Evolutionary conservation across 495 filamentous ascomycete genomes (phyloP).

Genomic region (Tirmania nivea): DNA sequence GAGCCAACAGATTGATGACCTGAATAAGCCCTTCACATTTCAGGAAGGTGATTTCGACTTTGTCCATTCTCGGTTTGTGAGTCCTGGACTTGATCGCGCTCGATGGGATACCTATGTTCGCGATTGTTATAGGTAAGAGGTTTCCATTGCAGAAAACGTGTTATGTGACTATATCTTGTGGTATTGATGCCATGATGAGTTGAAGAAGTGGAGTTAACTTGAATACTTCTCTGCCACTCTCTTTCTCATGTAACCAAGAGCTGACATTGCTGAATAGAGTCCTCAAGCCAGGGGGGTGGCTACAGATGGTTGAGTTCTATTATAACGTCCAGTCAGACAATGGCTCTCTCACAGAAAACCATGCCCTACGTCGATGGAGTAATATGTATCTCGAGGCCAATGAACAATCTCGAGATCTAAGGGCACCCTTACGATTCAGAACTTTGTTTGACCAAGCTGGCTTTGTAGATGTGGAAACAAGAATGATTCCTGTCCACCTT

Average conservation of each 20-base stretch:
- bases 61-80: constrained; percentile 67
- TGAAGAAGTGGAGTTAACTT: neutral
- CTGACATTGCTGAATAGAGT: constrained; percentile 21
- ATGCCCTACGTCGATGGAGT: constrained; percentile 57
- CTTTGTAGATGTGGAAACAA: constrained; percentile 46
- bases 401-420: constrained; percentile 34
- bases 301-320: constrained; percentile 79
- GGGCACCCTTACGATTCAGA: constrained; percentile 41
- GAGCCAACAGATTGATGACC: constrained; percentile 40
- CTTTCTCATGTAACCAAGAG: too few species aligned
- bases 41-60: constrained; percentile 62
- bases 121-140: constrained; percentile 44
- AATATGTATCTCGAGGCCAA: constrained; percentile 39
- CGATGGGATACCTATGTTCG: constrained; percentile 62
- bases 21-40: constrained; percentile 60
- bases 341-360: constrained; percentile 48
- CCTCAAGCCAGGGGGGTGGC: constrained; percentile 55
- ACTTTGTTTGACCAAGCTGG: constrained; percentile 44
- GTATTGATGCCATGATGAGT: neutral
- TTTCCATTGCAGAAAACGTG: neutral
- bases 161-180: too few species aligned
- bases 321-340: constrained; percentile 79
- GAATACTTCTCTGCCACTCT: neutral
- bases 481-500: constrained; percentile 50
- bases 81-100: constrained; percentile 48